These are phyloP conservation scores for Singerocomus rubriflavus DNA, from an alignment of 1,284 basidiomycete genomes.

Conservation along the genomic window DNA sequence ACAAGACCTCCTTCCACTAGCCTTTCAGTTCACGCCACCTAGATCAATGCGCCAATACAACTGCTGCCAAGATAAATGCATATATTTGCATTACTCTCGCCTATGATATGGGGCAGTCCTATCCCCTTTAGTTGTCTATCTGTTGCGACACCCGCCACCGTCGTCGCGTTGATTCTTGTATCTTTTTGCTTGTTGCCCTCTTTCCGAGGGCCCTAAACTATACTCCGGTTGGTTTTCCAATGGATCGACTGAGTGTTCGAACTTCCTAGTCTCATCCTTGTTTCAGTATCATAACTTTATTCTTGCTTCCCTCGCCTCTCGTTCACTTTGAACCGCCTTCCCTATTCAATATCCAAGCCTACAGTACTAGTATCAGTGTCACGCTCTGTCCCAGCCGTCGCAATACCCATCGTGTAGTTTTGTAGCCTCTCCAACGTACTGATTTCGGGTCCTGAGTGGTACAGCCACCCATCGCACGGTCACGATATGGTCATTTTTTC, in stretches of 20 bases:
- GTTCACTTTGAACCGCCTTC: constrained; percentile 15
- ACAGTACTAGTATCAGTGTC: constrained; percentile 36
- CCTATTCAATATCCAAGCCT: constrained; percentile 17
- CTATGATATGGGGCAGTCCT: constrained; percentile 5
- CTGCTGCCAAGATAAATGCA: constrained; percentile 12
- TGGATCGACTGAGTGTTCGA: constrained; percentile 23
- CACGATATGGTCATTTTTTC: not conserved
- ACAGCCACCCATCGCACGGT: constrained; percentile 26
- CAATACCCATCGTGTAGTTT: constrained; percentile 38
- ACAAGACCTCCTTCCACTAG: constrained; percentile 8
- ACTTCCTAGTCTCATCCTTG: constrained; percentile 22
- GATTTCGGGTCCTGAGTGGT: not conserved
- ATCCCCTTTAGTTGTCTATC: constrained; percentile 4
- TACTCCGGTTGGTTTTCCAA: constrained; percentile 25
- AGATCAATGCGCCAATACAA: constrained; percentile 16
- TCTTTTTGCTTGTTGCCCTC: constrained; percentile 12
- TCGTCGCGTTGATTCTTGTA: constrained; percentile 14
- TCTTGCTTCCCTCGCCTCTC: constrained; percentile 21
- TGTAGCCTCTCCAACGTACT: constrained; percentile 29
- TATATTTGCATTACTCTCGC: constrained; percentile 21
- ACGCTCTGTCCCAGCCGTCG: constrained; percentile 21
- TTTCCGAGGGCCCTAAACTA: constrained; percentile 16
- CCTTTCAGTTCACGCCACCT: constrained; percentile 24
- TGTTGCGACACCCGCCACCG: constrained; percentile 1
- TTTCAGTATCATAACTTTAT: constrained; percentile 34